Percentiles rank a stretch among this genome's conserved stretches.
phyloP scores from a whole-genome alignment of 2,329 filamentous ascomycete genomes.

The Exophiala aquamarina region DNA sequence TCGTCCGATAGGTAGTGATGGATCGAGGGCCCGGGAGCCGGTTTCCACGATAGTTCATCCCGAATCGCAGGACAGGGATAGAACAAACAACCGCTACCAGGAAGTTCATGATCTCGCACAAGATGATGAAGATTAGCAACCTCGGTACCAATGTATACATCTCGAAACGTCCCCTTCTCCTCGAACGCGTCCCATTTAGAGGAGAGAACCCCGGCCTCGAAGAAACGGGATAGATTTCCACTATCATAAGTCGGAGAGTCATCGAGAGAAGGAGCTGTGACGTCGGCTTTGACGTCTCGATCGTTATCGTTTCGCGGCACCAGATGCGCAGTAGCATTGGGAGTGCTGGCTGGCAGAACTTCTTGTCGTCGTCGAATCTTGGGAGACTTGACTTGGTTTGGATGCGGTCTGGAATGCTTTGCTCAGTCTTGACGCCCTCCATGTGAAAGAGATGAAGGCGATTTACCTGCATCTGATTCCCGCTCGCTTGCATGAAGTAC shows the following conservation, averaged over 20 bases:
- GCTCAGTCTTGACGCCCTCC: not conserved
- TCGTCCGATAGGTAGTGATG: not conserved
- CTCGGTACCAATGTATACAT: constrained; percentile 2
- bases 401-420: not conserved
- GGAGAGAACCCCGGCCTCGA: constrained; percentile 3
- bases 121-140: constrained; percentile 2
- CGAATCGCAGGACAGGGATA: constrained; percentile 3
- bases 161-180: constrained; percentile 3
- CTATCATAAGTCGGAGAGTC: constrained; percentile 1
- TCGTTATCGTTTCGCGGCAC: not conserved
- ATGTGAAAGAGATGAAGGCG: not conserved
- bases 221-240: constrained; percentile 3
- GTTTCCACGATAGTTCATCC: constrained; percentile 1
- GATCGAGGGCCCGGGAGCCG: no score
- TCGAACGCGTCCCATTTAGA: constrained; percentile 1
- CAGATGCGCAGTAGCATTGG: not conserved
- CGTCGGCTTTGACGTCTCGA: not conserved
- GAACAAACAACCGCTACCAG: constrained; percentile 2
- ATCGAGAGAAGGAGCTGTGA: not conserved
- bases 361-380: not conserved
- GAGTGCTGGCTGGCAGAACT: not conserved
- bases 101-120: constrained; percentile 4
- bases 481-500: constrained; percentile 3
- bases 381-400: constrained; percentile 3
- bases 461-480: constrained; percentile 4